Evolutionary conservation across 192 early-diverging fungal species (phyloP).

Genomic region (Entomortierella chlamydospora): DNA sequence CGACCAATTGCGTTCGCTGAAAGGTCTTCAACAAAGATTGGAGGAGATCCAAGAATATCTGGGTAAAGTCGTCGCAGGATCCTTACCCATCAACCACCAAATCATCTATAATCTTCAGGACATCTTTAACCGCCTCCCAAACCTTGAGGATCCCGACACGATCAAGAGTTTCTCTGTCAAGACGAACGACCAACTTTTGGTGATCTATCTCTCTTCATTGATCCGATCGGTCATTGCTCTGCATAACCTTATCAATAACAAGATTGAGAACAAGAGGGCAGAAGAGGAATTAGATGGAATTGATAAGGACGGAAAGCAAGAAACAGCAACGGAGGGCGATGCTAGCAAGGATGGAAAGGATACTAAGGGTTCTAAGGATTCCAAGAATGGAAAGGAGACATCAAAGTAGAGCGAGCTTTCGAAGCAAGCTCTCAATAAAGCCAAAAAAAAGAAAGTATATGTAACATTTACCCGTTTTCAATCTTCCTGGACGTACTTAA

Average conservation of each 20-base stretch:
- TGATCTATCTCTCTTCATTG: conserved; percentile 93
- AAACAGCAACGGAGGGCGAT: not conserved
- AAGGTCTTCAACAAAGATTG: conserved; percentile 86
- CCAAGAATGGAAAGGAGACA: conserved; percentile 42
- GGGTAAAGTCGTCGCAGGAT: conserved; percentile 85
- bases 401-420: conserved; percentile 16
- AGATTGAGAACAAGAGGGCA: conserved; percentile 82
- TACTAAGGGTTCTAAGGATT: conserved; percentile 40
- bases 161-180: conserved; percentile 89
- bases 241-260: conserved; percentile 98
- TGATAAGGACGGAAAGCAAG: conserved; percentile 35
- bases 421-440: not conserved
- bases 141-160: conserved; percentile 82
- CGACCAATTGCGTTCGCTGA: conserved; percentile 92
- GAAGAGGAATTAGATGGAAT: conserved; percentile 46
- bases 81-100: conserved; percentile 94
- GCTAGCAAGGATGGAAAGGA: conserved; percentile 37
- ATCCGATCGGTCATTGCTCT: conserved; percentile 96
- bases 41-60: conserved; percentile 91
- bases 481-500: no score
- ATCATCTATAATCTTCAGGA: conserved; percentile 99
- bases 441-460: no score
- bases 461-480: no score
- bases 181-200: conserved; percentile 95
- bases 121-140: conserved; percentile 97